Conservation (phyloP, 1,284 basidiomycete genomes). For the Golubevia pallescens region DNA sequence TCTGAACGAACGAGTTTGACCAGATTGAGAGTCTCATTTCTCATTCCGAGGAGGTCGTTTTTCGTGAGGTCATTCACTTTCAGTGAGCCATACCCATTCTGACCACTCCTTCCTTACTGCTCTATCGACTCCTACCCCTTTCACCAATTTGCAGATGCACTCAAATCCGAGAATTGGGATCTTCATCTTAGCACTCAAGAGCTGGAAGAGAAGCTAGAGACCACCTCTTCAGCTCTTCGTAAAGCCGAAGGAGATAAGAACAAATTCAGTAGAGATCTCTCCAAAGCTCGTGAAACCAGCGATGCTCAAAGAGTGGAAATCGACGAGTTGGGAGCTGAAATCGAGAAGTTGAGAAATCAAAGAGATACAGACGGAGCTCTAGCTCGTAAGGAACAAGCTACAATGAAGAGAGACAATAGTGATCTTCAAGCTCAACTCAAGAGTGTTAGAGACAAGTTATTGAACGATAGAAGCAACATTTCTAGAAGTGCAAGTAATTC, state of each 20-base stretch:
- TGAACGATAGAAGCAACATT: conserved; percentile 7
- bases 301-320: conserved; percentile 46
- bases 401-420: conserved; percentile 50
- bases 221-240: conserved; percentile 29
- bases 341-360: conserved; percentile 43
- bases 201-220: conserved; percentile 44
- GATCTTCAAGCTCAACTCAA: conserved; percentile 55
- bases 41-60: no score
- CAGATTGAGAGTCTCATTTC: not conserved
- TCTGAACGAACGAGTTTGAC: not conserved
- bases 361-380: conserved; percentile 51
- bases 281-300: conserved; percentile 37
- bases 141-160: conserved; percentile 21
- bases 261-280: conserved; percentile 40
- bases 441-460: conserved; percentile 1
- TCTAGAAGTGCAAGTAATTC: conserved; percentile 8
- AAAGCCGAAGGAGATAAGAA: conserved; percentile 47
- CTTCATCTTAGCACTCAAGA: conserved; percentile 51
- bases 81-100: no score
- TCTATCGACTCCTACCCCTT: not conserved
- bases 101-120: not conserved
- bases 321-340: conserved; percentile 39
- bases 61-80: no score
- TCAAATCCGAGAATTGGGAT: conserved; percentile 62
- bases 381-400: conserved; percentile 45